Conservation (phyloP, 106 monocot genomes). For the Platanthera guangdongensis region DNA sequence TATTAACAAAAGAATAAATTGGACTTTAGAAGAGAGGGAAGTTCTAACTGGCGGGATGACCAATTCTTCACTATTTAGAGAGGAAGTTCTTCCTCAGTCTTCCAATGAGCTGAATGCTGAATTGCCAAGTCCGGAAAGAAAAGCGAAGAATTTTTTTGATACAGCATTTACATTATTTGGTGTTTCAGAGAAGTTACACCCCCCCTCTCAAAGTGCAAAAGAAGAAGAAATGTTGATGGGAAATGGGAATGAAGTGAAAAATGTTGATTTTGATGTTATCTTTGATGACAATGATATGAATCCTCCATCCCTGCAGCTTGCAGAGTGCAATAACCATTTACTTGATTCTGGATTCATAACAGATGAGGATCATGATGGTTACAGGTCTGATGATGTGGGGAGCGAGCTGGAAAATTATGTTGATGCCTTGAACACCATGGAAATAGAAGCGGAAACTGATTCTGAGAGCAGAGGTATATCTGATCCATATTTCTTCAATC, state of each 20-base stretch:
- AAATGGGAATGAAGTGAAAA: not conserved
- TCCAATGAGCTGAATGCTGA: slow-evolving; percentile 15
- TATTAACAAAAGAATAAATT: slow-evolving; percentile 24
- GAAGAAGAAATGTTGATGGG: not conserved
- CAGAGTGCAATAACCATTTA: slow-evolving; percentile 12
- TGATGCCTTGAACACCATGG: slow-evolving; percentile 73
- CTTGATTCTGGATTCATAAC: slow-evolving; percentile 21
- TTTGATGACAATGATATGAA: slow-evolving; percentile 11
- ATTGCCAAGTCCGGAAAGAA: slow-evolving; percentile 7
- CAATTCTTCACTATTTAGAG: slow-evolving; percentile 8
- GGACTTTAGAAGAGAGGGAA: slow-evolving; percentile 23
- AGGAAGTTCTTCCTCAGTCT: slow-evolving; percentile 13
- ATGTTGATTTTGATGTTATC: not conserved
- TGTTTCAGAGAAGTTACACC: not conserved
- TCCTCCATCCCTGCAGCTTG: not conserved
- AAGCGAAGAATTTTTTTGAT: slow-evolving; percentile 11
- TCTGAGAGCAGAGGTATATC: slow-evolving; percentile 30
- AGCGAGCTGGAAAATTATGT: slow-evolving; percentile 82
- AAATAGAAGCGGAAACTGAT: slow-evolving; percentile 64
- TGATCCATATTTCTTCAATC: slow-evolving; percentile 10
- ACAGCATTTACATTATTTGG: not conserved
- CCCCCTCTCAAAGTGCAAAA: not conserved
- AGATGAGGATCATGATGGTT: slow-evolving; percentile 32
- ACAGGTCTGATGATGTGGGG: slow-evolving; percentile 54
- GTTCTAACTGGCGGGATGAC: slow-evolving; percentile 19